A percentile compares a stretch with the other conserved stretches of the same genome.
Evolutionary conservation across 2,329 filamentous ascomycete species (phyloP).

Genomic region (Aspergillus arachidicola): DNA sequence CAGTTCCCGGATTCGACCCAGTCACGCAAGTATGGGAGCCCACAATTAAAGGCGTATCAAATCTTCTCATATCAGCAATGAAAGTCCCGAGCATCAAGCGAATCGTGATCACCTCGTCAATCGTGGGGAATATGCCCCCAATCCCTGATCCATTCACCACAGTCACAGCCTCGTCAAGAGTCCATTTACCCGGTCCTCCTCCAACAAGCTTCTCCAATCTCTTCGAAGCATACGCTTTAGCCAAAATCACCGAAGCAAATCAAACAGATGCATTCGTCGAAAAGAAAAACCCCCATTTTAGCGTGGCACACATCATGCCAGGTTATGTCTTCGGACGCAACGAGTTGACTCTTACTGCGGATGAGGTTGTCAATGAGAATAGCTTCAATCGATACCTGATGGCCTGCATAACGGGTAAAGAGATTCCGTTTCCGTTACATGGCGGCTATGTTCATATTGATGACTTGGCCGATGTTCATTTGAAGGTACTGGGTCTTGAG

Average conservation of each 20-base stretch:
- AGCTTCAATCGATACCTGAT: not conserved
- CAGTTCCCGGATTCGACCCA: constrained; percentile 9
- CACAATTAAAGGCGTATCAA: not conserved
- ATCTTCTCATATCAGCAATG: not conserved
- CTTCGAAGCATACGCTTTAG: not conserved
- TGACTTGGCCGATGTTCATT: constrained; percentile 10
- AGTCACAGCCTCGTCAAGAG: not conserved
- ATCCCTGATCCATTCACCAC: not conserved
- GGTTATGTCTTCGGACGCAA: not conserved
- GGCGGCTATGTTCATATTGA: constrained; percentile 14
- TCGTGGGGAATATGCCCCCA: not conserved
- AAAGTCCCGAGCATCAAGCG: not conserved
- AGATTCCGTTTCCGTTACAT: constrained; percentile 8
- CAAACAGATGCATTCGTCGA: not conserved
- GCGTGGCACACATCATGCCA: not conserved
- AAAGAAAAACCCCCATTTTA: not conserved
- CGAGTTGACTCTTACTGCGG: not conserved
- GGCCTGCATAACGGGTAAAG: not conserved
- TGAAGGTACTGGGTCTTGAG: not conserved
- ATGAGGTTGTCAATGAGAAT: not conserved
- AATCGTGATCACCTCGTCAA: constrained; percentile 1
- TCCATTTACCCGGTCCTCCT: not conserved
- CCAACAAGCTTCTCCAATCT: not conserved
- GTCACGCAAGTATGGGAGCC: constrained; percentile 5
- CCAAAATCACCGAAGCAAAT: not conserved